Base-by-base conservation (phyloP, 768 basidiomycete genomes). In the Vararia minispora region DNA sequence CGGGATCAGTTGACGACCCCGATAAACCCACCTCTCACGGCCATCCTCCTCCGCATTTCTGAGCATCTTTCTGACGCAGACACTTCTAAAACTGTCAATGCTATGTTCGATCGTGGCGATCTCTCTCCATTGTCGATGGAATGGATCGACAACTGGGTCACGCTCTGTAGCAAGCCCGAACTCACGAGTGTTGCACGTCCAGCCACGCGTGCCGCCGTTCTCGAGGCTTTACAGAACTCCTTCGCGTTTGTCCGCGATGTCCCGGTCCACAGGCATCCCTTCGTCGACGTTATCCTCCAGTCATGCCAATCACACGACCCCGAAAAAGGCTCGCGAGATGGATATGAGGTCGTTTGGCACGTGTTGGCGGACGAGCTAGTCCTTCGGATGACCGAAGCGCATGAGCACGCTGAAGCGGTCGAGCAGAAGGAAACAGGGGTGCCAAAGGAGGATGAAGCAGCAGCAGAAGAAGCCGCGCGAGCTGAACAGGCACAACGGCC, bases 201-300 rank as follows among this genome's bases (percentile, higher is more conserved):
- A 0, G 42, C 65, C 13, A 80, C 83, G 3, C 62, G 78, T 16
- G 50, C 61, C 26, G 70, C 72, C 13, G 61, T 77, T 36, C 70
- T 84, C 64, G 62, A 68, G 14, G 62, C 71, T 2, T 59, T 87
- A 24, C 63, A 74, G 39, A 54, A 53, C 8, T 73, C 76, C 2
- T 82, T 81, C 48, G 71, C 76, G 11, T 71, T 69, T 22, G 67
- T 87, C 27, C 74, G 68, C 50, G 84, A 86, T 45, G 79, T 85
- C 64, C 69, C 66, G 23, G 58, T 60, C 9, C 83, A 86, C 53
- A 66, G 84, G 28, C 63, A 65, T 37, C 60, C 63, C 11, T 53
- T 73, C 12, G 66, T 64, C 1, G 64, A 72, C 36, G 56, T 83
- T 24, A 68, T 83, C 1, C 66, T 71, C 55, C 61, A 64, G 30